Percentiles rank a stretch among this genome's conserved stretches.
phyloP scores from a whole-genome alignment of 805 yeast species.

The Wickerhamomyces chaumierensis region DNA sequence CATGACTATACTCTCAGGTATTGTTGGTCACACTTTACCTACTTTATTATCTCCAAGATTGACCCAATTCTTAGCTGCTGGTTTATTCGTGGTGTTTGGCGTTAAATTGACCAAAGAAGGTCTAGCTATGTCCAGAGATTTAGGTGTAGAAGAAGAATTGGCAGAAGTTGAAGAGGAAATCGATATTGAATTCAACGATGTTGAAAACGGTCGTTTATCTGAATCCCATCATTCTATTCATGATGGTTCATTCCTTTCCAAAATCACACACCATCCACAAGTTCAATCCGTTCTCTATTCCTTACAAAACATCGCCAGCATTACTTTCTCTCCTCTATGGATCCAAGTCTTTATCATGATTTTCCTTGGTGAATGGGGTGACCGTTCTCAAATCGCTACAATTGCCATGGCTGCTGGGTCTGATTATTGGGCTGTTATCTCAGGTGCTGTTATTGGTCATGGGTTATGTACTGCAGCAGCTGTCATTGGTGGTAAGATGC shows the following conservation, averaged over 20 bases:
- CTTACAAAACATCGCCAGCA: conserved; percentile 8
- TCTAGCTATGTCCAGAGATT: conserved; percentile 61
- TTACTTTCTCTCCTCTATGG: conserved; percentile 75
- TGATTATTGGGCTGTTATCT: conserved; percentile 77
- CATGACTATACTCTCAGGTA: conserved; percentile 87
- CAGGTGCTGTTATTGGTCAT: conserved; percentile 89
- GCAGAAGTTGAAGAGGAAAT: conserved; percentile 96
- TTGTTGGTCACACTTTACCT: conserved; percentile 88
- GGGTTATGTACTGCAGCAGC: conserved; percentile 80
- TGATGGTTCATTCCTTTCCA: conserved; percentile 4
- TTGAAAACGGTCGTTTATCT: conserved; percentile 35
- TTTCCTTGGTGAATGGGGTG: conserved; percentile 98
- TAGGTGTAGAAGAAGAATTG: conserved; percentile 89
- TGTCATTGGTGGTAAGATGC: conserved; percentile 83
- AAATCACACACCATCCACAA: conserved; percentile 1
- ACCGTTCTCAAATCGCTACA: conserved; percentile 94
- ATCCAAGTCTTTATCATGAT: conserved; percentile 93
- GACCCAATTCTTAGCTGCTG: conserved; percentile 75
- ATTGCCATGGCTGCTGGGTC: conserved; percentile 98
- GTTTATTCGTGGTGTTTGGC: conserved; percentile 77
- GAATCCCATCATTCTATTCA: too few species aligned
- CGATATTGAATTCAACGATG: conserved; percentile 41
- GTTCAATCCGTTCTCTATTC: conserved; percentile 5
- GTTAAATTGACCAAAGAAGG: conserved; percentile 71
- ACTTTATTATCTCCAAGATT: conserved; percentile 65